Percentiles rank a stretch among this genome's conserved stretches.
phyloP scores from a whole-genome alignment of 495 filamentous ascomycete species.

The Lepraria neglecta region DNA sequence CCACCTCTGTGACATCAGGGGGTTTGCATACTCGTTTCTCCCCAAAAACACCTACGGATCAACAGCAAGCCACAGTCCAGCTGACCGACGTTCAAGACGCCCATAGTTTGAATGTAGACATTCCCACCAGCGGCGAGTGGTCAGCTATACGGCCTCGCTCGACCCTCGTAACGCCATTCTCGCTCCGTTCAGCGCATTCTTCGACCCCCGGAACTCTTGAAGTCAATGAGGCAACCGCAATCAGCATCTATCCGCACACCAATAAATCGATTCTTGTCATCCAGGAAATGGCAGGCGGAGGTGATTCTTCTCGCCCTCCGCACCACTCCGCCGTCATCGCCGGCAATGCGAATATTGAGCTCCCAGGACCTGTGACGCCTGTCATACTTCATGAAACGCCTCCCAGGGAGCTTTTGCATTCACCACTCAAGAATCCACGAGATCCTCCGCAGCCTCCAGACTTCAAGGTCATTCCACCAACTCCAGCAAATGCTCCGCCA shows the following conservation, averaged over 20 bases:
- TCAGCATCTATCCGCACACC: slow-evolving; percentile 79
- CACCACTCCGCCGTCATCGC: slow-evolving; percentile 29
- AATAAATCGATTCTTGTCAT: slow-evolving; percentile 77
- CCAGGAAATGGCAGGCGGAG: slow-evolving; percentile 45
- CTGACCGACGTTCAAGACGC: slow-evolving; percentile 17
- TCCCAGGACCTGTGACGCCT: slow-evolving; percentile 30
- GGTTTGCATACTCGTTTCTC: slow-evolving; percentile 52
- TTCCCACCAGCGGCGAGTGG: slow-evolving; percentile 19
- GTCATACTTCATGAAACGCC: slow-evolving; percentile 39
- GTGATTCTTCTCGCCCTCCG: slow-evolving; percentile 19
- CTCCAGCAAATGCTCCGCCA: slow-evolving; percentile 46
- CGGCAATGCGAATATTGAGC: slow-evolving; percentile 24
- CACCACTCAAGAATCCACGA: slow-evolving; percentile 69
- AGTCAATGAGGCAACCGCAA: slow-evolving; percentile 68
- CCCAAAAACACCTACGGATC: slow-evolving; percentile 28
- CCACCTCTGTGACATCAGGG: slow-evolving; percentile 59
- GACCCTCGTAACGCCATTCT: slow-evolving; percentile 41
- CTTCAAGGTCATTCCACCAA: slow-evolving; percentile 68
- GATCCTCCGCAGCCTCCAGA: slow-evolving; percentile 62
- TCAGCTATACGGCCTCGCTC: slow-evolving; percentile 40
- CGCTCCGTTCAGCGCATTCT: slow-evolving; percentile 38
- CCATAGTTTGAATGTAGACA: slow-evolving; percentile 11
- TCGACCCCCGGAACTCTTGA: slow-evolving; percentile 48
- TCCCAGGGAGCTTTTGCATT: slow-evolving; percentile 53
- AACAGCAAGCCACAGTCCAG: slow-evolving; percentile 10